phyloP scores from a whole-genome alignment of 305 asterid species.

The Salvia sclarea region DNA sequence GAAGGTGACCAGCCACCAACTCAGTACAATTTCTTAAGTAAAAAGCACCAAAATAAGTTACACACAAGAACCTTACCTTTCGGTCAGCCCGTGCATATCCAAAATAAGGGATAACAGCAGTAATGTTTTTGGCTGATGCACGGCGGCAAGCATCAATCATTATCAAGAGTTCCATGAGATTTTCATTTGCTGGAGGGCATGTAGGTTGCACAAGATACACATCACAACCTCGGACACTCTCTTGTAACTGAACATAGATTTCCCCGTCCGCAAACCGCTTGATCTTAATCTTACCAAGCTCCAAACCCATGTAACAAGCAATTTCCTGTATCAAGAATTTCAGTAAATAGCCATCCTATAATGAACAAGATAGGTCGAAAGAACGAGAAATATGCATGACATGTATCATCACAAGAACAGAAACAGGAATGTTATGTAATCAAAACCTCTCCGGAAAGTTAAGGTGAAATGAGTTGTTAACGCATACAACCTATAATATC shows the following conservation, averaged over 20 bases:
- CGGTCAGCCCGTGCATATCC: conserved; percentile 90
- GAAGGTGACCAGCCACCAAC: conserved; percentile 20
- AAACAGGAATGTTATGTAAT: not conserved
- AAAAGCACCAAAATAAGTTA: conserved; percentile 6
- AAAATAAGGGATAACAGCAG: conserved; percentile 69
- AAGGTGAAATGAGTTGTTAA: not conserved
- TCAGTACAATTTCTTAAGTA: conserved; percentile 24
- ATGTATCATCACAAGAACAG: not conserved
- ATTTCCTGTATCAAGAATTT: conserved; percentile 62
- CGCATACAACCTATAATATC: not conserved
- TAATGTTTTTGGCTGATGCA: conserved; percentile 67
- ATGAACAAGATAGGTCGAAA: not conserved
- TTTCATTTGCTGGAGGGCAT: conserved; percentile 93
- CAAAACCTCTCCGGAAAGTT: not conserved
- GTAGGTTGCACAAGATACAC: conserved; percentile 89
- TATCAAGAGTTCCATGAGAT: conserved; percentile 92
- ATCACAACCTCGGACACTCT: conserved; percentile 96
- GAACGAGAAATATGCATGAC: not conserved
- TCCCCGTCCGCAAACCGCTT: conserved; percentile 96
- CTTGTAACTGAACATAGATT: conserved; percentile 89
- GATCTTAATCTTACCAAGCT: conserved; percentile 73
- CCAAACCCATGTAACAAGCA: conserved; percentile 94
- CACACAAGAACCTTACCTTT: conserved; percentile 51
- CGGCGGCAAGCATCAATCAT: conserved; percentile 96
- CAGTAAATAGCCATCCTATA: not conserved